Base-by-base conservation (phyloP, 2,329 filamentous ascomycete species). In the Verticillium zaregamsianum region DNA sequence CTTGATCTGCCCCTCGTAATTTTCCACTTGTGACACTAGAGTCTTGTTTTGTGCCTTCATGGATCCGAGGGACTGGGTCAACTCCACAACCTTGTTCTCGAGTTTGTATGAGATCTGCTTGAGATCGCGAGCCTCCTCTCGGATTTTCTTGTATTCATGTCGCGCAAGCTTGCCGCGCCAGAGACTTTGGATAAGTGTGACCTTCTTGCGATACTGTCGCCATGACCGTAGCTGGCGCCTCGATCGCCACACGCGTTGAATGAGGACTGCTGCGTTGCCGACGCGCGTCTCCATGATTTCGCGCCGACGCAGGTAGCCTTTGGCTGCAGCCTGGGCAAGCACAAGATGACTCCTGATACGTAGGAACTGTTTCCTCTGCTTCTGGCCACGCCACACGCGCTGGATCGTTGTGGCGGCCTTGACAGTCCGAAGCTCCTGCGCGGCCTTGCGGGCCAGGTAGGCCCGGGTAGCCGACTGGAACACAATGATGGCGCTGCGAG, bases 21-120 rank as follows among this genome's bases (percentile, higher is more conserved):
- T 97, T 77, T 97, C 92, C 57, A 99, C 90, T 76, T 98, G 93
- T 39, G 86, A 89, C 68, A 90, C 83, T 64, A 99, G 84, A 62
- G 86, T 86, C 82, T 96, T 97, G 85, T 99, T 99, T 79, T 97
- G 92, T 65, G 89, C 86, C 81, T 96, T 97, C 84, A 97, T 90
- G 11, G 92, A 89, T 67, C 95, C 93, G 69, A 99, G 79, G 58
- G 90, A 92, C 76, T 99, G 95, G 1, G 95, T 99, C 71, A 99
- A 85, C 80, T 99, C 95, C 65, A 99, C 92, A 65, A 99, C 95
- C 87, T 99, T 99, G 85, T 99, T 98, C 77, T 99, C 95, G 70
- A 99, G 82, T 82, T 97, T 98, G 83, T 99, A 99, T 2, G 95
- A 98, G 69, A 99, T 99, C 77, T 98, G 94, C 83, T 98, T 98